Conservation (phyloP, 495 filamentous ascomycete species). For the Hypoxylon lenormandii region DNA sequence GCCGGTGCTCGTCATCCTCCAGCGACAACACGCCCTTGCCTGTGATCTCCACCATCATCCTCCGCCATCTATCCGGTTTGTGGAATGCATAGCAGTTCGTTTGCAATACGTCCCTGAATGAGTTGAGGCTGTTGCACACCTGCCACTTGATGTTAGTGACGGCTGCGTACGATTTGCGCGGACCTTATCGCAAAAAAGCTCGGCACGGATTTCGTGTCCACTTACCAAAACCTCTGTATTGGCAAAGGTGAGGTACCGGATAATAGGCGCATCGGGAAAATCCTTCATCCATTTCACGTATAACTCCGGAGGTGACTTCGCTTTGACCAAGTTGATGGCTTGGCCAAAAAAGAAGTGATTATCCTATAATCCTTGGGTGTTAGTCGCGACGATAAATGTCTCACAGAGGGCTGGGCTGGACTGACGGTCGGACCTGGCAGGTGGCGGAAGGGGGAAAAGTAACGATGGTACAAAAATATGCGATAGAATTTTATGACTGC, state of each 20-base stretch:
- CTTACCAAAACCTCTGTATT: conserved; percentile 48
- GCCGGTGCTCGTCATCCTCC: conserved; percentile 45
- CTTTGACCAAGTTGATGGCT: conserved; percentile 25
- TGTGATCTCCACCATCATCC: conserved; percentile 42
- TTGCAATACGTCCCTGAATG: conserved; percentile 50
- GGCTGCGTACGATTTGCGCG: not conserved
- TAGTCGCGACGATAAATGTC: not conserved
- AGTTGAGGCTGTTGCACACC: conserved; percentile 49
- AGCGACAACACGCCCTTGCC: conserved; percentile 47
- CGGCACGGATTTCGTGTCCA: not conserved
- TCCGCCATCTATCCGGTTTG: conserved; percentile 44
- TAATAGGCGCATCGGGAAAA: conserved; percentile 48
- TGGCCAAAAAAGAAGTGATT: conserved; percentile 38
- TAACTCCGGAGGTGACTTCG: conserved; percentile 27
- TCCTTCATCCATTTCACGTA: conserved; percentile 41
- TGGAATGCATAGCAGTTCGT: conserved; percentile 46
- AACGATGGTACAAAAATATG: conserved; percentile 41
- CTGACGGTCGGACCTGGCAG: conserved; percentile 41
- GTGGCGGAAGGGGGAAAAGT: conserved; percentile 39
- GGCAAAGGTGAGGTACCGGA: conserved; percentile 46
- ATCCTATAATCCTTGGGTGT: conserved; percentile 12
- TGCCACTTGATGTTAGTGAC: not conserved
- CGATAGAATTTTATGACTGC: conserved; percentile 35
- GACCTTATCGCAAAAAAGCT: not conserved
- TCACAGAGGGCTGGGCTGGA: not conserved